These are phyloP conservation scores for Cucurbita pepo DNA, from an alignment of 306 rosid species.

Conservation along the genomic window DNA sequence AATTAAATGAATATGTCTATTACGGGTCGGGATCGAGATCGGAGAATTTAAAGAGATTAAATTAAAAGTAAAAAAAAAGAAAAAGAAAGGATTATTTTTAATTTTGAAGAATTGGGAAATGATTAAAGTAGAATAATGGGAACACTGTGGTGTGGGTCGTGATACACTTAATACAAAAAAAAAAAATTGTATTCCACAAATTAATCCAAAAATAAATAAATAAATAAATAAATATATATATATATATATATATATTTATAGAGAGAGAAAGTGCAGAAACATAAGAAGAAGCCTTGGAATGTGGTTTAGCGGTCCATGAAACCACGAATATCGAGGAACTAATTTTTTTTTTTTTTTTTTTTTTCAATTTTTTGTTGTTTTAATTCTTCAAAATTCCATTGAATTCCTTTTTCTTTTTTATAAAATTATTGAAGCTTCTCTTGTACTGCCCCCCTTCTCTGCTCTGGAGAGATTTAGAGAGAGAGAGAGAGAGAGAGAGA, in stretches of 20 bases:
- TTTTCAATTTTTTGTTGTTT: not conserved
- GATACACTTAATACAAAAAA: too few relatives aligned
- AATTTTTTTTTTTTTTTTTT: constrained; percentile 3
- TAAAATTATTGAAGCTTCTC: not conserved
- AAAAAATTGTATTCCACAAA: too few relatives aligned
- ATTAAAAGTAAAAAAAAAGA: too few relatives aligned
- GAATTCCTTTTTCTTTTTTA: not conserved
- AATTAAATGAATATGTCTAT: too few relatives aligned
- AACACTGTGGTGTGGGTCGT: too few relatives aligned
- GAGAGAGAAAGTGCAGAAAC: constrained; percentile 7
- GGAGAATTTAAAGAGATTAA: too few relatives aligned
- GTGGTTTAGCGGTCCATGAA: constrained; percentile 42
- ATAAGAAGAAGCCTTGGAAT: constrained; percentile 22
- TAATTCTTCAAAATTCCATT: not conserved
- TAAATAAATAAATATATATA: too few relatives aligned
- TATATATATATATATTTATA: not conserved
- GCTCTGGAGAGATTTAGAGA: not conserved
- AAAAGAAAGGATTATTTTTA: too few relatives aligned
- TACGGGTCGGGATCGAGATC: too few relatives aligned
- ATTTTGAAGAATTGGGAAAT: too few relatives aligned
- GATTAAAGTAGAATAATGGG: too few relatives aligned
- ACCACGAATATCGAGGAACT: constrained; percentile 25
- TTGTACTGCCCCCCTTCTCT: not conserved
- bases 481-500: constrained; percentile 18
- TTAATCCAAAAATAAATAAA: too few relatives aligned